A percentile compares a stretch with the other conserved stretches of the same genome.
Evolutionary conservation across 345 rosid genomes (phyloP).

Genomic region (Moricandia arvensis): DNA sequence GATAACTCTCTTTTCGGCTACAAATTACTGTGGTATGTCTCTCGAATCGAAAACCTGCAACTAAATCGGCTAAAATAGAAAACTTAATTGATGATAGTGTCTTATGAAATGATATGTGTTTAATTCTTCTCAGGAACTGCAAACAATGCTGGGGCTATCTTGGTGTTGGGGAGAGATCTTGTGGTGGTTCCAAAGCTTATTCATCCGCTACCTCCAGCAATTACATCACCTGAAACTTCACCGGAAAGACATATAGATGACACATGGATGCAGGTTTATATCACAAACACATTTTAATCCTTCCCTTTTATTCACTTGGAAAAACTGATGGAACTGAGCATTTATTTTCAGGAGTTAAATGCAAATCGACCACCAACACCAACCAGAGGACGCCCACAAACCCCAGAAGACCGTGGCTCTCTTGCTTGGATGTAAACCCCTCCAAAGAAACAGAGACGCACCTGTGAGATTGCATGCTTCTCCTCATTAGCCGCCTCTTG

Average conservation of each 20-base stretch:
- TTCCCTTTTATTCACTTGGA: neutral
- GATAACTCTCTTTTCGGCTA: slow-evolving; percentile 94
- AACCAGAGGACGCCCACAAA: slow-evolving; percentile 93
- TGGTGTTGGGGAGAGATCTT: slow-evolving; percentile 97
- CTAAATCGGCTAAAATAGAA: neutral
- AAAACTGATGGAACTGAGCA: neutral
- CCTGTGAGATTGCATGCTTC: slow-evolving; percentile 28
- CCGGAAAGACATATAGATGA: slow-evolving; percentile 86
- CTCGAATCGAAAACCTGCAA: neutral
- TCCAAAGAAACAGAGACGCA: neutral
- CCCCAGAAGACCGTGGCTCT: slow-evolving; percentile 75
- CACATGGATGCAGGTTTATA: slow-evolving; percentile 97
- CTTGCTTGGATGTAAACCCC: slow-evolving; percentile 79
- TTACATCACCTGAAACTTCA: slow-evolving; percentile 77
- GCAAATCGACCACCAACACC: slow-evolving; percentile 97
- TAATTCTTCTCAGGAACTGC: slow-evolving; percentile 69
- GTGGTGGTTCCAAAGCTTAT: slow-evolving; percentile 96
- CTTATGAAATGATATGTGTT: neutral
- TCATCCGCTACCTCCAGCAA: slow-evolving; percentile 96
- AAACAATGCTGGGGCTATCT: slow-evolving; percentile 95
- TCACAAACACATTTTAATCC: neutral
- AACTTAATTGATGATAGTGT: neutral
- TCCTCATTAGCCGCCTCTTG: slow-evolving; percentile 29
- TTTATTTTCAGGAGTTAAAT: slow-evolving; percentile 69
- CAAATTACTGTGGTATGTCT: slow-evolving; percentile 80